Evolutionary conservation across 768 basidiomycete genomes (phyloP).

Genomic region (Candolleomyces efflorescens): DNA sequence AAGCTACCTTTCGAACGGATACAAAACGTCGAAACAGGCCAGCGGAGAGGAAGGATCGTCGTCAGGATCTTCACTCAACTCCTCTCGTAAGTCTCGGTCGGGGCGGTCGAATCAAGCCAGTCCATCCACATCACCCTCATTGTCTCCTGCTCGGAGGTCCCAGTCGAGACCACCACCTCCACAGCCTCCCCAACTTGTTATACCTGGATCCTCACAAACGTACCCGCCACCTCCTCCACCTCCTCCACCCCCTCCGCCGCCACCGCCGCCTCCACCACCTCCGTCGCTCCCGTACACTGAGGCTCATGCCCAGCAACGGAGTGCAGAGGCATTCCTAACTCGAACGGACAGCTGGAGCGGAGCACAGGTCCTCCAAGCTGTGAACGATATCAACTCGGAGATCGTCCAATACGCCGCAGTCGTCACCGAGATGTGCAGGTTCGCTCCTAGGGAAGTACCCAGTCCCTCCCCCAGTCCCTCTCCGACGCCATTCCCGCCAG

Average conservation of each 20-base stretch:
- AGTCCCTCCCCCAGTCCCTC: slow-evolving; percentile 25
- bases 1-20: not conserved
- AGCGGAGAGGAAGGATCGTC: not conserved
- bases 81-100: not conserved
- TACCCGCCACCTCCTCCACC: not conserved
- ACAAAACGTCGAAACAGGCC: not conserved
- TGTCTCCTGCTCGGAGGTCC: not conserved
- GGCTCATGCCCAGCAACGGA: slow-evolving; percentile 25
- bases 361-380: slow-evolving; percentile 71
- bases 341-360: slow-evolving; percentile 75
- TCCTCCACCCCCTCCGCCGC: not conserved
- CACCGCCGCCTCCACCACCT: not conserved
- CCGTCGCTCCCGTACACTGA: slow-evolving; percentile 1
- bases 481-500: slow-evolving; percentile 14
- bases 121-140: not conserved
- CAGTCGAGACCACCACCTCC: too few species aligned
- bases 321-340: slow-evolving; percentile 65
- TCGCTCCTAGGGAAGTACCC: slow-evolving; percentile 24
- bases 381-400: slow-evolving; percentile 77
- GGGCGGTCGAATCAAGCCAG: not conserved
- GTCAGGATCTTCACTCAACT: not conserved
- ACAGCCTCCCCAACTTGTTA: too few species aligned
- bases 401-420: slow-evolving; percentile 77
- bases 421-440: slow-evolving; percentile 64
- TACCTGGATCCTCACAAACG: too few species aligned